A percentile compares a stretch with the other conserved stretches of the same genome.
phyloP scores from a whole-genome alignment of 768 basidiomycete species.

The Kwoniella botswanensis region DNA sequence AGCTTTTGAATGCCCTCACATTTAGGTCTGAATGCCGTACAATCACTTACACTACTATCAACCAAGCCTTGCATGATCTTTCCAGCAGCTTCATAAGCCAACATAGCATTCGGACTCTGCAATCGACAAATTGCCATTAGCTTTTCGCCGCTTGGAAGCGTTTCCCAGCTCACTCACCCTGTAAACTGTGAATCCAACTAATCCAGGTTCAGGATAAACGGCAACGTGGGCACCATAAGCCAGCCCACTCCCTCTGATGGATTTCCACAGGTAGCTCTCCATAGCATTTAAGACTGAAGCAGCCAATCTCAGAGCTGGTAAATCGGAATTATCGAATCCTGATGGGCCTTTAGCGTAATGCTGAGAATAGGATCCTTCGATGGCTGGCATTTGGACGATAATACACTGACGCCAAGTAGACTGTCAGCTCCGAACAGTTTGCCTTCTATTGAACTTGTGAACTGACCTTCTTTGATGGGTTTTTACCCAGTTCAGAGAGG shows the following conservation, averaged over 20 bases:
- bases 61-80: constrained; percentile 78
- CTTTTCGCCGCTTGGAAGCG: no score
- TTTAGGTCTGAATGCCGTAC: neutral
- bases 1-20: no score
- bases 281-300: constrained; percentile 86
- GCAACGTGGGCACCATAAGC: constrained; percentile 87
- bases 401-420: constrained; percentile 59
- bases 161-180: constrained; percentile 58
- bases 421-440: constrained; percentile 4
- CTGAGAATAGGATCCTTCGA: constrained; percentile 86
- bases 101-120: constrained; percentile 59
- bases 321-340: constrained; percentile 81
- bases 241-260: constrained; percentile 89
- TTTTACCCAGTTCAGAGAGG: constrained; percentile 74
- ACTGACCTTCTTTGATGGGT: constrained; percentile 72
- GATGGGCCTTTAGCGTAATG: constrained; percentile 78
- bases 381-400: constrained; percentile 86
- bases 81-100: constrained; percentile 79
- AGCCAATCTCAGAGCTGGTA: constrained; percentile 82
- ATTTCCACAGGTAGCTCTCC: constrained; percentile 91
- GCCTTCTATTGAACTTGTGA: neutral
- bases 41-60: constrained; percentile 71
- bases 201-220: constrained; percentile 76
- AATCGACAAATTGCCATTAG: neutral
- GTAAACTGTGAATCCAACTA: constrained; percentile 76